Evolutionary conservation across 352 stramenopile species (phyloP).

Genomic region (Globisporangium spiculum): DNA sequence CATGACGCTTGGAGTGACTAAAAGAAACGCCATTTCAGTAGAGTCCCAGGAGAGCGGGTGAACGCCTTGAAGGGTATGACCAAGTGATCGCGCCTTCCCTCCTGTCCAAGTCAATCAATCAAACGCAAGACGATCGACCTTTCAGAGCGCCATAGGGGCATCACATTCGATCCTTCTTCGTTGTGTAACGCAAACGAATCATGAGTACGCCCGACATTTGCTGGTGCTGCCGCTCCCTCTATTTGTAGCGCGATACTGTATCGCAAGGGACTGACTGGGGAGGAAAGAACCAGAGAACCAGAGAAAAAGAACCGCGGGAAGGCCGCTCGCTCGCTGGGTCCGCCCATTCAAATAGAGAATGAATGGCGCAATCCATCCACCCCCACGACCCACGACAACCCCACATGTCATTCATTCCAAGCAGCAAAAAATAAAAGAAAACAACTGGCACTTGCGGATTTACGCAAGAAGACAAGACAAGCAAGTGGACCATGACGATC

Average conservation of each 20-base stretch:
- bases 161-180: neutral
- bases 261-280: neutral
- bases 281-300: neutral
- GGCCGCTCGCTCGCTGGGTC: too few relatives aligned
- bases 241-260: neutral
- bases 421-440: constrained; percentile 8
- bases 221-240: neutral
- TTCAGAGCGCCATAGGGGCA: neutral
- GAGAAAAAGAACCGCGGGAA: neutral
- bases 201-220: neutral
- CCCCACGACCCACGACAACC: neutral
- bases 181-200: neutral
- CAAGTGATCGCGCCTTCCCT: neutral
- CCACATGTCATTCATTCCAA: neutral
- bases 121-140: neutral
- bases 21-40: neutral
- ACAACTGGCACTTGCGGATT: constrained; percentile 1
- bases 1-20: neutral
- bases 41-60: neutral
- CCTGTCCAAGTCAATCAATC: neutral
- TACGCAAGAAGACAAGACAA: neutral
- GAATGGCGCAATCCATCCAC: constrained; percentile 6
- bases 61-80: neutral
- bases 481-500: constrained; percentile 1
- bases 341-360: constrained; percentile 4